Conservation (phyloP, 139 green algal genomes). For the Micromonas pusilla region DNA sequence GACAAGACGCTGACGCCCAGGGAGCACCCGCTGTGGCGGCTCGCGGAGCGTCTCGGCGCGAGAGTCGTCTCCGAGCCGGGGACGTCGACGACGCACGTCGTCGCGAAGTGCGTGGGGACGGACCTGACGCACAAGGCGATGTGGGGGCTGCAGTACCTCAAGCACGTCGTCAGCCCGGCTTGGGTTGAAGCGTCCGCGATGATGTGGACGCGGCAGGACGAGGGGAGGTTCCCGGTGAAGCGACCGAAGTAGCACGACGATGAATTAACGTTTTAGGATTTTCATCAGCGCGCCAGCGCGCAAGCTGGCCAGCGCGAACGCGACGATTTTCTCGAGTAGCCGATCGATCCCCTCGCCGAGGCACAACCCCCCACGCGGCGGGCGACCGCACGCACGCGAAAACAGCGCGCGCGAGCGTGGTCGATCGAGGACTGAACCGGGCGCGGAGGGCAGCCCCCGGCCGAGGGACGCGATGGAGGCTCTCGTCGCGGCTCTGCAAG, state of each 20-base stretch:
- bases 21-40: constrained; percentile 65
- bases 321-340: too few relatives aligned
- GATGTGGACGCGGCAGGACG: neutral
- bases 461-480: constrained; percentile 1
- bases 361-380: too few relatives aligned
- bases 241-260: neutral
- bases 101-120: constrained; percentile 43
- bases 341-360: too few relatives aligned
- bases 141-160: constrained; percentile 16
- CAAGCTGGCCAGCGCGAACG: too few relatives aligned
- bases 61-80: constrained; percentile 33
- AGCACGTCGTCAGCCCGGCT: constrained; percentile 23
- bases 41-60: constrained; percentile 66
- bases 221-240: neutral
- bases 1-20: constrained; percentile 35
- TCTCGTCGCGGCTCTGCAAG: constrained; percentile 68
- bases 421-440: too few relatives aligned
- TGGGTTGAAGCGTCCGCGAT: constrained; percentile 21
- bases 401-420: too few relatives aligned
- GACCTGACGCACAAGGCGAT: constrained; percentile 42
- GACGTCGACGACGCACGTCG: constrained; percentile 53
- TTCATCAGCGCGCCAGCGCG: too few relatives aligned
- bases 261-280: too few relatives aligned
- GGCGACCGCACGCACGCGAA: too few relatives aligned
- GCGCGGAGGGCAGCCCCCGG: neutral